Percentiles rank a stretch among this genome's conserved stretches.
Evolutionary conservation across 495 filamentous ascomycete genomes (phyloP).

Genomic region (Haplographium delicatum): DNA sequence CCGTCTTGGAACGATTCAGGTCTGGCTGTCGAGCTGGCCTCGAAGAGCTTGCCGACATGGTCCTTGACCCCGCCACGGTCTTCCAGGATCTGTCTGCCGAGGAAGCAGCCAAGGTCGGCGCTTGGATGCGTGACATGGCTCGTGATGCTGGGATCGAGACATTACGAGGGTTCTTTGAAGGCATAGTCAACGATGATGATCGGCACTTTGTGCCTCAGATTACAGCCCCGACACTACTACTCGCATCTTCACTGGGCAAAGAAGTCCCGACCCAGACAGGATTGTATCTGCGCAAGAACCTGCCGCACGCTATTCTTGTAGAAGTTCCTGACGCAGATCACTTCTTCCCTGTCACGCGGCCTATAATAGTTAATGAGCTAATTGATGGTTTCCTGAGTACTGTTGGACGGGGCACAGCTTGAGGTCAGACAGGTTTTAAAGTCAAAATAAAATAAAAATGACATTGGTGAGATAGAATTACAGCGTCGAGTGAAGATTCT

Average conservation of each 20-base stretch:
- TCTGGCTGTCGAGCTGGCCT: neutral
- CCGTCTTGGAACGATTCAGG: neutral
- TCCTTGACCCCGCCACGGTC: neutral
- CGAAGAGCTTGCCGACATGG: neutral
- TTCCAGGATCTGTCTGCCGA: neutral
- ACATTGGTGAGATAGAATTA: too few relatives aligned
- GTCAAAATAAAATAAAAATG: too few relatives aligned
- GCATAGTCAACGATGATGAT: neutral
- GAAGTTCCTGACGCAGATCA: neutral
- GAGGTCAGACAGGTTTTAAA: too few relatives aligned
- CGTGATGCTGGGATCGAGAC: neutral
- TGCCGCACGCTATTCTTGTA: neutral
- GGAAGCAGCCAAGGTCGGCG: neutral
- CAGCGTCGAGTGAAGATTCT: too few relatives aligned
- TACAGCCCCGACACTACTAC: neutral
- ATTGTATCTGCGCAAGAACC: neutral
- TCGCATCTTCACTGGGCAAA: neutral
- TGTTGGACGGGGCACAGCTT: too few relatives aligned
- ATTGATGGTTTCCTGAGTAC: neutral
- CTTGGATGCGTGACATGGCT: neutral
- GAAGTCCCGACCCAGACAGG: neutral
- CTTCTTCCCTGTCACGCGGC: neutral
- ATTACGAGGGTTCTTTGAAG: neutral
- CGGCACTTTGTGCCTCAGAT: neutral
- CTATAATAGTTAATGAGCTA: neutral